Evolutionary conservation across 345 rosid genomes (phyloP).

Genomic region (Arabidopsis suecica): DNA sequence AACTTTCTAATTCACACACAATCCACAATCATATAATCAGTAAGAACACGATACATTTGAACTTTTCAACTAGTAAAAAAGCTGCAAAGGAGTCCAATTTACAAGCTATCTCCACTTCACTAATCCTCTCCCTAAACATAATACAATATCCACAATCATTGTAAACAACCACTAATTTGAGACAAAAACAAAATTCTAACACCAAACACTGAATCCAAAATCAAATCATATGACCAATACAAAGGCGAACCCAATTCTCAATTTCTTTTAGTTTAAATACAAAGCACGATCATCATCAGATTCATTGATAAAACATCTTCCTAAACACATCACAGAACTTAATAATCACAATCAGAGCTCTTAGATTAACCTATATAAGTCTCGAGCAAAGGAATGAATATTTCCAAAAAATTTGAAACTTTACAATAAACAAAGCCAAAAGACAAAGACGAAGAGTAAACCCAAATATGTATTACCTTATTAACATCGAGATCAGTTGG

Average conservation of each 20-base stretch:
- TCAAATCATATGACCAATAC: too few species aligned
- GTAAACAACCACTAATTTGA: too few species aligned
- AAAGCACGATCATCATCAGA: not conserved
- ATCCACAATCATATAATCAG: slow-evolving; percentile 3
- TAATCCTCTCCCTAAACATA: too few species aligned
- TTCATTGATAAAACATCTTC: not conserved
- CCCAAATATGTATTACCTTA: slow-evolving; percentile 48
- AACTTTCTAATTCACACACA: slow-evolving; percentile 5
- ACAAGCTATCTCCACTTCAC: not conserved
- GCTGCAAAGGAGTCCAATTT: not conserved
- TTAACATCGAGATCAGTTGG: slow-evolving; percentile 66
- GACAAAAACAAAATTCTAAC: too few species aligned
- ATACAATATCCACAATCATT: too few species aligned
- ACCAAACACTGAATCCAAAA: too few species aligned
- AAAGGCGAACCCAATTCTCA: not conserved
- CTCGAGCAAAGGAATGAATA: not conserved
- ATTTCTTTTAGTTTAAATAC: not conserved
- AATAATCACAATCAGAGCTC: slow-evolving; percentile 4
- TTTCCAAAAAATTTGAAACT: slow-evolving; percentile 6
- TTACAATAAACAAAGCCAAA: not conserved
- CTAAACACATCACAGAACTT: not conserved
- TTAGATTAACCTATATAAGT: too few species aligned
- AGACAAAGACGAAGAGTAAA: slow-evolving; percentile 5
- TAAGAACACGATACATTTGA: not conserved
- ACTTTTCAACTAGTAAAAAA: not conserved